Base-by-base conservation (phyloP, 1,139 yeast genomes). In the Casaregolazyma suthepensis region DNA sequence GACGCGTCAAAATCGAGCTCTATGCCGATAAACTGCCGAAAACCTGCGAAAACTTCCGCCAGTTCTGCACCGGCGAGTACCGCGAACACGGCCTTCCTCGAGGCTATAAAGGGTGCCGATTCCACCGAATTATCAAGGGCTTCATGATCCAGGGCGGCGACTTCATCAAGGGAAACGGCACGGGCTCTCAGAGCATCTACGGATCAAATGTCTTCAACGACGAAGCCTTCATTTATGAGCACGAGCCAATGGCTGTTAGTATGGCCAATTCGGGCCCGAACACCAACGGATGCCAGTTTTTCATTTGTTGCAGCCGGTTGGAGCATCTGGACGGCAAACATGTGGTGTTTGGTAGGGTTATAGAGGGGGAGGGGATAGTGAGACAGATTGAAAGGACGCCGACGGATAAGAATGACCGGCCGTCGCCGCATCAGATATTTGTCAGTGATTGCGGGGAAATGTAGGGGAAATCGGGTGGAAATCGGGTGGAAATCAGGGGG, bases 201-300 rank as follows among this genome's bases (percentile, higher is more conserved):
- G 78, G 77, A 6, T 93, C 88, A 45, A 58, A 57, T 60, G 87
- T 85, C 66, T 90, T 90, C 65, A 91, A 87, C 63, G 97, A 90
- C 68, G 97, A 90, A 68, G 52, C 53, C 12, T 52, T 49, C 46
- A 17, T 48, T 20, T 64, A 63, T 53, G 59, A 59, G 47, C 77
- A 73, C 56, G 76, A 71, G 55, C 71, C 69, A 15, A 76, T 75
- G 59, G 57, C 67, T 19, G 60, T 75, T 18, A 67, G 76, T 7
- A 75, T 75, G 78, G 78, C 78, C 54, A 75, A 75, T 54, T 67
- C 75, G 5, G 78, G 78, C 19, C 73, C 73, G 6, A 65, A 73
- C 57, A 68, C 75, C 37, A 73, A 73, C 56, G 76, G 76, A 15
- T 72, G 74, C 46, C 76, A 72, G 56, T 72, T 72, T 52, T 72